Evolutionary conservation across 1,139 yeast species (phyloP), one percentile per base, ranked within the genome.

Genomic region (Yamadazyma sp.): DNA sequence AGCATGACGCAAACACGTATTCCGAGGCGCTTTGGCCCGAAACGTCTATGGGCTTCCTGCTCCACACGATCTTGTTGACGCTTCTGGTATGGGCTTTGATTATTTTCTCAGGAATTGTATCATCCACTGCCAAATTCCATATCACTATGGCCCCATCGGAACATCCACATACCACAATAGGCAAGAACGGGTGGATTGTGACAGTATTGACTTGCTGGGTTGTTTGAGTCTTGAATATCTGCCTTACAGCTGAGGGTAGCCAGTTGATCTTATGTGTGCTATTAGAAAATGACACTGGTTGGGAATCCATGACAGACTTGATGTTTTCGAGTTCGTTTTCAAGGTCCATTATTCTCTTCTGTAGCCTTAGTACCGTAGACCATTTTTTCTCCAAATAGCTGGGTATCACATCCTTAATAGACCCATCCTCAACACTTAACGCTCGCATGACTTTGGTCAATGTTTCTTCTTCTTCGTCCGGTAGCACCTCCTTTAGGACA

Each of bases 301-400:
- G 59, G 14, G 66, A 56, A 35, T 74, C 79, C n/a, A 75, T 52
- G 24, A 75, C 70, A 2, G 66, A 48, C 37, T 71, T 65, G 39
- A 77, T 56, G 33, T 65, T 61, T 16, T 54, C 48, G 4, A 75
- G 58, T 42, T 77, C 80, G 57, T 57, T 56, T 44, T 70, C 75
- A 22, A 72, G 59, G 40, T 84, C 94, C 41, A 84, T 65, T 34
- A 89, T 82, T 52, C 79, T 76, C 46, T 82, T 77, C 59, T 90
- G 97, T 29, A 90, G 67, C 37, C 96, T 67, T 25, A 87, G 70
- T 5, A 90, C 94, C 0, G 95, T 83, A 1, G 86, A 74, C 97
- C 97, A 90, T 62, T 89, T 90, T 62, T 83, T 86, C 50, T 86
- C 94, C 31, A 90, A 66, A 36, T 84, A 67, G 43, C 71, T 63